A percentile compares a stretch with the other conserved stretches of the same genome.
These are phyloP conservation scores for Heterotrichella gracilis DNA, from an alignment of 352 stramenopile genomes.

Conservation along the genomic window DNA sequence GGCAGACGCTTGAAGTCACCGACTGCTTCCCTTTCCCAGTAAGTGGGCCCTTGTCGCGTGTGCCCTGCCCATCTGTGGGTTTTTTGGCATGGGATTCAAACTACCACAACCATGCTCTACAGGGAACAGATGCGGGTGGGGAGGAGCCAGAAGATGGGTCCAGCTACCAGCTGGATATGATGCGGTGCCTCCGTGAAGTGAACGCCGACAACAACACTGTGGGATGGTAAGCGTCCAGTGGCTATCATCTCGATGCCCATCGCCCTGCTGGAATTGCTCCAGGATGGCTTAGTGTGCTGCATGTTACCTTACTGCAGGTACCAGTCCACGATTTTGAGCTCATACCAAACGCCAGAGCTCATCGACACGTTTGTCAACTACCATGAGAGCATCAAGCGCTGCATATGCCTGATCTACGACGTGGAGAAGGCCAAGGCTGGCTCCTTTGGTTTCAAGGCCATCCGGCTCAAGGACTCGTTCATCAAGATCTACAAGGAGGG, in stretches of 20 bases:
- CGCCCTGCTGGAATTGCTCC: slow-evolving; percentile 15
- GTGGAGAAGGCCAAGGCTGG: slow-evolving; percentile 65
- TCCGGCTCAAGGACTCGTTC: slow-evolving; percentile 41
- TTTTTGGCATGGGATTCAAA: no score
- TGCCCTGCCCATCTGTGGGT: no score
- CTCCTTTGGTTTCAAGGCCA: slow-evolving; percentile 61
- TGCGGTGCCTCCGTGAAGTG: slow-evolving; percentile 20
- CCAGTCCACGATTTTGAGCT: slow-evolving; percentile 72
- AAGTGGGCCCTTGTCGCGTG: slow-evolving; percentile 13
- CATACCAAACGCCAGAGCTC: slow-evolving; percentile 61
- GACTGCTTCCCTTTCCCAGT: slow-evolving; percentile 74
- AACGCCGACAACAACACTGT: slow-evolving; percentile 9
- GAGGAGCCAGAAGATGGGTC: background rate
- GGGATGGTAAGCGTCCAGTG: no score
- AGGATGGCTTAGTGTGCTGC: slow-evolving; percentile 70
- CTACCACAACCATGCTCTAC: background rate
- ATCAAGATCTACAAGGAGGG: slow-evolving; percentile 14
- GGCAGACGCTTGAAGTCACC: slow-evolving; percentile 64
- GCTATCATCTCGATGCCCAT: no score
- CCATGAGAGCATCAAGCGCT: slow-evolving; percentile 54
- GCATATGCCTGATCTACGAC: slow-evolving; percentile 85
- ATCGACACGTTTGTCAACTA: slow-evolving; percentile 77
- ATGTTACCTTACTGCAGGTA: slow-evolving; percentile 97
- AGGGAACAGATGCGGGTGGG: background rate
- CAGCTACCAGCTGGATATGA: slow-evolving; percentile 51